Conservation (phyloP, 2,329 filamentous ascomycete species). For the Hortaea werneckii region DNA sequence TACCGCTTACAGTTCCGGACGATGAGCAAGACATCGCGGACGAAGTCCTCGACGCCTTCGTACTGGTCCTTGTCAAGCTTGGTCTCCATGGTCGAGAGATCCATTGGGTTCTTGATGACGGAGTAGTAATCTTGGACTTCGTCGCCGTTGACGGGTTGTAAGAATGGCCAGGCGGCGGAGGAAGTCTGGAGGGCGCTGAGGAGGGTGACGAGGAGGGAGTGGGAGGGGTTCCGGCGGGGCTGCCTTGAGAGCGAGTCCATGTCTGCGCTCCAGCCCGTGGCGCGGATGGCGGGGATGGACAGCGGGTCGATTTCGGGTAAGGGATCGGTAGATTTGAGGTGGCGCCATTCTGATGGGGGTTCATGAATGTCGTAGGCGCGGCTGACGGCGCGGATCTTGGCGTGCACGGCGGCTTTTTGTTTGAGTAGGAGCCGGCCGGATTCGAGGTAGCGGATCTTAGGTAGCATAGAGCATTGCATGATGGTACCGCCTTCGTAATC, state of each 20-base stretch:
- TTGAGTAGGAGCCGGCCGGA: conserved; percentile 88
- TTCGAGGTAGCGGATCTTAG: conserved; percentile 88
- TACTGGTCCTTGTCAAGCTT: conserved; percentile 94
- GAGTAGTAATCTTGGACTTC: conserved; percentile 99
- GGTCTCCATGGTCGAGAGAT: conserved; percentile 86
- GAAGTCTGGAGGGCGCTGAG: conserved; percentile 95
- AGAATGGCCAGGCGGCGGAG: conserved; percentile 86
- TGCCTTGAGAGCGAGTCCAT: conserved; percentile 97
- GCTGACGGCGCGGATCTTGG: conserved; percentile 86
- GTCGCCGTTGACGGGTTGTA: conserved; percentile 85
- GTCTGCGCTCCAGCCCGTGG: conserved; percentile 87
- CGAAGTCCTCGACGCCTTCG: conserved; percentile 81
- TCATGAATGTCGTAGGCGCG: conserved; percentile 79
- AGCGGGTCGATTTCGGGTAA: conserved; percentile 71
- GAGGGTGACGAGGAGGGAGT: conserved; percentile 84
- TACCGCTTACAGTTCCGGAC: conserved; percentile 94
- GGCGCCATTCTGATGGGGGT: conserved; percentile 78
- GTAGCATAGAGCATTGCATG: conserved; percentile 98
- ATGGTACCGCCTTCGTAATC: conserved; percentile 98
- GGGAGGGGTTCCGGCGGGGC: conserved; percentile 90
- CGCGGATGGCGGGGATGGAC: conserved; percentile 74
- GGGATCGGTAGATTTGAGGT: conserved; percentile 36
- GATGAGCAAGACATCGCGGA: conserved; percentile 76
- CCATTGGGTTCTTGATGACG: conserved; percentile 97
- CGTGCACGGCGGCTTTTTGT: conserved; percentile 89